Evolutionary conservation across 495 filamentous ascomycete species (phyloP).

Genomic region (Viridothelium virens): DNA sequence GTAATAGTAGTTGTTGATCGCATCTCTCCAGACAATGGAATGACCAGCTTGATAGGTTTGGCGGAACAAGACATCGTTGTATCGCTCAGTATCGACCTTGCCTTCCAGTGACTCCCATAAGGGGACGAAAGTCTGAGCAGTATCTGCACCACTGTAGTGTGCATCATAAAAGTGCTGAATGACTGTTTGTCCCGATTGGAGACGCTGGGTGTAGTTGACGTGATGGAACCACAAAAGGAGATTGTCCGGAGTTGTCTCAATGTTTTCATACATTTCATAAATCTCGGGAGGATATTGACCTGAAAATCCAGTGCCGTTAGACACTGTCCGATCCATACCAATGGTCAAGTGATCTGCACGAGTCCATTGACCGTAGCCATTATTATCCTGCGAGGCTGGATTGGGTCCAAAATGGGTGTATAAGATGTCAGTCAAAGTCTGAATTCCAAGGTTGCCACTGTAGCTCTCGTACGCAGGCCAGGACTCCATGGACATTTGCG

Average conservation of each 20-base stretch:
- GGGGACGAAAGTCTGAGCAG: constrained; percentile 49
- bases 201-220: constrained; percentile 56
- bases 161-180: constrained; percentile 73
- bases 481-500: constrained; percentile 57
- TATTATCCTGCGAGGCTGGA: constrained; percentile 57
- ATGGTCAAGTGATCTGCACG: constrained; percentile 51
- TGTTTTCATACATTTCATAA: constrained; percentile 48
- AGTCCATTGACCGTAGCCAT: constrained; percentile 68
- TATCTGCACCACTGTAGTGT: constrained; percentile 55
- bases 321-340: constrained; percentile 65
- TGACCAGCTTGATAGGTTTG: constrained; percentile 61
- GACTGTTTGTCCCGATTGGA: constrained; percentile 59
- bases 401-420: constrained; percentile 61
- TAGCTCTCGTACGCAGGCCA: constrained; percentile 68
- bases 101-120: constrained; percentile 49
- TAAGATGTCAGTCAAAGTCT: constrained; percentile 61
- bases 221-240: constrained; percentile 71
- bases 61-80: constrained; percentile 48
- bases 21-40: constrained; percentile 61
- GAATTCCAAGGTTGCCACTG: constrained; percentile 61
- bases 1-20: constrained; percentile 53
- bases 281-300: constrained; percentile 60
- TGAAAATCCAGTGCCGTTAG: constrained; percentile 56
- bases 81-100: constrained; percentile 55
- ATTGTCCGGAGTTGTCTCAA: constrained; percentile 60